phyloP scores from a whole-genome alignment of 1,284 basidiomycete species.

The Ceratorhiza oryzae-sativae region DNA sequence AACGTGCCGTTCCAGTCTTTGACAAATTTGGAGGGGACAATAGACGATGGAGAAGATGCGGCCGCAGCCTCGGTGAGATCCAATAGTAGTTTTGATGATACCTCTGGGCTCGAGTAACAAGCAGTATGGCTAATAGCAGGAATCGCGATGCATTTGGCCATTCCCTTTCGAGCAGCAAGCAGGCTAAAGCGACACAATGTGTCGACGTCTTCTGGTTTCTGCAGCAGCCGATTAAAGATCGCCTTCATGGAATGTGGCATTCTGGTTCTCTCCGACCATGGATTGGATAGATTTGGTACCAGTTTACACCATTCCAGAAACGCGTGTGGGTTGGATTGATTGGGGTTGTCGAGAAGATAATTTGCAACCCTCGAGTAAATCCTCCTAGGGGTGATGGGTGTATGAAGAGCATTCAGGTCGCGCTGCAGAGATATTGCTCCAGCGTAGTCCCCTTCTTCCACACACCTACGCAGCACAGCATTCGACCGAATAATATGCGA shows the following conservation, averaged over 20 bases:
- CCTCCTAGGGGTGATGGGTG: neutral
- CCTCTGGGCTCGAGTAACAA: conserved; percentile 24
- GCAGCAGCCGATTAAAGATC: neutral
- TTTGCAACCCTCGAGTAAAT: conserved; percentile 9
- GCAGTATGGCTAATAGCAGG: conserved; percentile 17
- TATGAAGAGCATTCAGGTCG: conserved; percentile 33
- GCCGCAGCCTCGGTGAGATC: conserved; percentile 11
- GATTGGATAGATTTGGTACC: neutral
- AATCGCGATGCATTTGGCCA: conserved; percentile 3
- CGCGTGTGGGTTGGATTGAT: conserved; percentile 16
- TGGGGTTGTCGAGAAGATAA: neutral
- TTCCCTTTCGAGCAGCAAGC: conserved; percentile 13
- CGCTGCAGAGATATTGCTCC: conserved; percentile 17
- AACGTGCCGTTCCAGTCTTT: conserved; percentile 28
- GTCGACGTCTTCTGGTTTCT: conserved; percentile 13
- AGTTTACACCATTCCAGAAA: conserved; percentile 28
- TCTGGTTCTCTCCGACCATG: neutral
- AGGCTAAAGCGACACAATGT: neutral
- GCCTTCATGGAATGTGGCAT: neutral
- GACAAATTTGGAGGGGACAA: conserved; percentile 7
- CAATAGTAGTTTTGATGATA: conserved; percentile 22
- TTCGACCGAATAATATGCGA: conserved; percentile 17
- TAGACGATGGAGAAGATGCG: neutral
- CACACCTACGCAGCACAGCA: neutral
- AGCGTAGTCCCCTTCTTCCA: conserved; percentile 5